Evolutionary conservation across 768 basidiomycete genomes (phyloP).

Genomic region (Lyophyllum decastes): DNA sequence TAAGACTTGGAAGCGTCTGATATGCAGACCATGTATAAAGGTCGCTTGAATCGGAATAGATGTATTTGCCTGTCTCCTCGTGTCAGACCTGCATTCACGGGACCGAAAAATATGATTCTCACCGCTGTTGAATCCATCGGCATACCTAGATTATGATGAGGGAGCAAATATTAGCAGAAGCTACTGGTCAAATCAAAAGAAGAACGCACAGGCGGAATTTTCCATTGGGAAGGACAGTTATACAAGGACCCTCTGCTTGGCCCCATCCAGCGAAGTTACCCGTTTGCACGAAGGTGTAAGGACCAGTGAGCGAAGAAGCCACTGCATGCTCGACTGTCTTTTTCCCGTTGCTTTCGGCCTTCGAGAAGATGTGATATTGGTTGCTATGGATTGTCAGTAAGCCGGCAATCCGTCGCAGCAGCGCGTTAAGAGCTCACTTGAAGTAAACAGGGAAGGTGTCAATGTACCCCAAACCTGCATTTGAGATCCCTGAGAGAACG

Average conservation of each 20-base stretch:
- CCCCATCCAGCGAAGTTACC: slow-evolving; percentile 38
- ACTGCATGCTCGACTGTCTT: slow-evolving; percentile 34
- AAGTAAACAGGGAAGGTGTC: slow-evolving; percentile 36
- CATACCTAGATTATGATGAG: slow-evolving; percentile 23
- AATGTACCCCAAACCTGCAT: slow-evolving; percentile 34
- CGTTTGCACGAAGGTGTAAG: slow-evolving; percentile 33
- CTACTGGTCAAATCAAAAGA: not conserved
- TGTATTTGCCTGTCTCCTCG: slow-evolving; percentile 30
- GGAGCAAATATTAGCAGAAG: not conserved
- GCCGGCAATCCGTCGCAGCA: not conserved
- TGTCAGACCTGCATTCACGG: not conserved
- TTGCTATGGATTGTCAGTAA: slow-evolving; percentile 18
- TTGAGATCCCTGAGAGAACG: slow-evolving; percentile 36
- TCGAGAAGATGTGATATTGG: slow-evolving; percentile 35
- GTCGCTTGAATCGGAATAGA: slow-evolving; percentile 36
- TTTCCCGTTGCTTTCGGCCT: slow-evolving; percentile 32
- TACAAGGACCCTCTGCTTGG: slow-evolving; percentile 32
- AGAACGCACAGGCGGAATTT: slow-evolving; percentile 30
- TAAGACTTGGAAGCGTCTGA: slow-evolving; percentile 27
- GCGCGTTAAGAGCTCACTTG: slow-evolving; percentile 22
- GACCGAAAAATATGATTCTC: not conserved
- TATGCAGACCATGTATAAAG: slow-evolving; percentile 32
- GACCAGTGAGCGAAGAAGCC: slow-evolving; percentile 31
- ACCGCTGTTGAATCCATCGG: slow-evolving; percentile 33
- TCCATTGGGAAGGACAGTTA: slow-evolving; percentile 32